Evolutionary conservation across 2,329 filamentous ascomycete species (phyloP).

Genomic region (Fusarium verrucosum): DNA sequence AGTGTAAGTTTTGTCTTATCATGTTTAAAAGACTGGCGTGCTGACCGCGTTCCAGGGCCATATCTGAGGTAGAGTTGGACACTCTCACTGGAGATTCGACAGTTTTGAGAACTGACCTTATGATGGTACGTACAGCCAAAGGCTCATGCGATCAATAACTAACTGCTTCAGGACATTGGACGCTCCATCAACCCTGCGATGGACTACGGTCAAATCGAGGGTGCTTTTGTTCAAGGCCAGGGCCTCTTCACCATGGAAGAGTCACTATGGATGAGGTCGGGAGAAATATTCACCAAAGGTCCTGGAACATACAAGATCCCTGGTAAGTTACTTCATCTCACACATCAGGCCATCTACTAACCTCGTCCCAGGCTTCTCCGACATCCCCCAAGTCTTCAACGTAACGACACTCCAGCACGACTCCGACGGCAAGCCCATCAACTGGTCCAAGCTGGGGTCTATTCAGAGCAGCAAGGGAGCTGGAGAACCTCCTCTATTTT

Average conservation of each 20-base stretch:
- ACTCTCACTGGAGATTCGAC: background rate
- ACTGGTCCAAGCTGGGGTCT: background rate
- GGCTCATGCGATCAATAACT: accelerated
- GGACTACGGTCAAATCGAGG: slow-evolving; percentile 1
- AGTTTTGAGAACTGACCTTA: background rate
- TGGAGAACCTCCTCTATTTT: background rate
- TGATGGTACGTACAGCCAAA: background rate
- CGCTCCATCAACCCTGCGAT: background rate
- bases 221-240: background rate
- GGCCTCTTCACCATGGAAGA: slow-evolving; percentile 3
- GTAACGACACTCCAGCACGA: background rate
- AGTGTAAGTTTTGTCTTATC: background rate
- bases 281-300: slow-evolving; percentile 3
- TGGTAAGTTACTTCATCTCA: background rate
- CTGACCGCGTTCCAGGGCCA: background rate
- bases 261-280: background rate
- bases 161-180: background rate
- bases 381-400: background rate
- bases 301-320: slow-evolving; percentile 5
- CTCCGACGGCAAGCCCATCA: background rate
- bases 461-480: background rate
- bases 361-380: background rate
- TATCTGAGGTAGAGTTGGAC: background rate
- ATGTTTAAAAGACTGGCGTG: accelerated
- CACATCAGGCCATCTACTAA: background rate